Percentiles rank a stretch among this genome's conserved stretches.
Conservation (phyloP, 306 rosid species). For the Quercus gilva region DNA sequence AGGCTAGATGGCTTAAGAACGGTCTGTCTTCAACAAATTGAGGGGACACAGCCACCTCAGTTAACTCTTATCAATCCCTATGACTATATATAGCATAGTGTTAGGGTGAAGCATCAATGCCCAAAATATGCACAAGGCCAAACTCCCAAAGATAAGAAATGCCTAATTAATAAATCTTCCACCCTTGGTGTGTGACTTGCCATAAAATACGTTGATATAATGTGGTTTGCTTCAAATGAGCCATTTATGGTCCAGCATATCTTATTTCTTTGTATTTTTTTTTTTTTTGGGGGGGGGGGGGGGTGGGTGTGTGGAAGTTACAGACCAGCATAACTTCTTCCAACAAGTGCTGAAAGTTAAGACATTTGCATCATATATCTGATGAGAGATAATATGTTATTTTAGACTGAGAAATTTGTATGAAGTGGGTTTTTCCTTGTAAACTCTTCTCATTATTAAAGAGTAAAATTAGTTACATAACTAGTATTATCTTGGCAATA, state of each 20-base stretch:
- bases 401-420: background rate
- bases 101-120: background rate
- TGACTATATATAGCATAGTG: background rate
- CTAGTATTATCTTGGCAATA: background rate
- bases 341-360: background rate
- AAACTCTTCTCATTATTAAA: background rate
- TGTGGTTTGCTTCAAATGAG: background rate
- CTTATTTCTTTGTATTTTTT: background rate
- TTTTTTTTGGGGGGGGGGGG: too few species aligned
- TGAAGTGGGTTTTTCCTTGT: background rate
- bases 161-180: background rate
- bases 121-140: background rate
- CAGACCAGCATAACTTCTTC: slow-evolving; percentile 9
- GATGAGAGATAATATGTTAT: slow-evolving; percentile 7
- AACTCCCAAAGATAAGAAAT: background rate
- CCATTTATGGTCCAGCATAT: slow-evolving; percentile 1
- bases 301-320: background rate
- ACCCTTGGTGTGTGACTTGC: background rate
- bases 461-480: background rate
- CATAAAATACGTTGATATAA: slow-evolving; percentile 5
- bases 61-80: slow-evolving; percentile 10
- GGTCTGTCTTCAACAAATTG: background rate
- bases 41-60: slow-evolving; percentile 2
- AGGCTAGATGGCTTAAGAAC: background rate
- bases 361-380: background rate